These are phyloP conservation scores for Globisporangium sylvaticum DNA, from an alignment of 352 stramenopile species.

Conservation along the genomic window DNA sequence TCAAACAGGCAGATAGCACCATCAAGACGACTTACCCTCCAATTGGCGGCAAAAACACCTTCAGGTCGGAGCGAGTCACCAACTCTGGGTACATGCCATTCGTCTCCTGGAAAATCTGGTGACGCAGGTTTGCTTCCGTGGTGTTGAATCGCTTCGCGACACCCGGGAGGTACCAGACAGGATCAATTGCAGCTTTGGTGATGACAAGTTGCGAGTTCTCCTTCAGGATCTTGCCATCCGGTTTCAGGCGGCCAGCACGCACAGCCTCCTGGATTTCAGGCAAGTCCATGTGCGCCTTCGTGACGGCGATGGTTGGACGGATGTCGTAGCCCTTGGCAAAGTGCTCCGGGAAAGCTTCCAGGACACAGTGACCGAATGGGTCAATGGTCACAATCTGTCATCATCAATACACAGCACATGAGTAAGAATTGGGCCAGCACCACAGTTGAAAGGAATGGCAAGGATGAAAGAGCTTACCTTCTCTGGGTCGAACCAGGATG, in stretches of 20 bases:
- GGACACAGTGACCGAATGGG: conserved; percentile 71
- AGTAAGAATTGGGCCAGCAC: neutral
- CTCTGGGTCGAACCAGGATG: conserved; percentile 93
- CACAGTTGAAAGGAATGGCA: neutral
- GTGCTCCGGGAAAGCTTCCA: conserved; percentile 90
- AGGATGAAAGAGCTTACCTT: conserved; percentile 46
- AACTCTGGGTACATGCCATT: conserved; percentile 99
- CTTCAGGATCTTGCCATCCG: conserved; percentile 96
- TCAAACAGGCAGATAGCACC: neutral
- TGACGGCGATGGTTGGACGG: conserved; percentile 96
- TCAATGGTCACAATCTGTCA: conserved; percentile 72
- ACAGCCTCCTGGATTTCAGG: conserved; percentile 97
- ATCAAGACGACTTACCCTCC: conserved; percentile 42
- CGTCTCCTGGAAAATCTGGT: conserved; percentile 98
- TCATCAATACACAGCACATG: neutral
- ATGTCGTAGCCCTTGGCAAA: conserved; percentile 98
- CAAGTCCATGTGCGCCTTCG: conserved; percentile 98
- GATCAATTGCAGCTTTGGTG: conserved; percentile 98
- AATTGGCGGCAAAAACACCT: conserved; percentile 98
- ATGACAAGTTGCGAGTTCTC: conserved; percentile 89
- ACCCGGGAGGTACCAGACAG: conserved; percentile 98
- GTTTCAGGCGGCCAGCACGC: conserved; percentile 88
- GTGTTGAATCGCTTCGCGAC: conserved; percentile 98
- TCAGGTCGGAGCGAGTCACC: conserved; percentile 97
- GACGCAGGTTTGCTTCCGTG: conserved; percentile 92